These are phyloP conservation scores for Megacollybia marginata DNA, from an alignment of 768 basidiomycete genomes.

Conservation along the genomic window DNA sequence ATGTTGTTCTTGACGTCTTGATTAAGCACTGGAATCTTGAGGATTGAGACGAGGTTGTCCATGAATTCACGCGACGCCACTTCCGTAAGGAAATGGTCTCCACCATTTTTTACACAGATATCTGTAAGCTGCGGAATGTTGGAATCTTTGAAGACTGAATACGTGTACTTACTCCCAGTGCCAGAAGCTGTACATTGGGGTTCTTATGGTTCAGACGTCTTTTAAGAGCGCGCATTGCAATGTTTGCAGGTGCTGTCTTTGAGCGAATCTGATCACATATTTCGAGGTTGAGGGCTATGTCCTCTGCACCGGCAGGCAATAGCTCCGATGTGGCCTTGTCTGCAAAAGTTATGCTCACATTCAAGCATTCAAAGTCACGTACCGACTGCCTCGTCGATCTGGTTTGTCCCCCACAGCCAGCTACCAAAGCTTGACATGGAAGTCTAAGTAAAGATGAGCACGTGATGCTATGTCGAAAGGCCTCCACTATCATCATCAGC, in stretches of 20 bases:
- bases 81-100: constrained; percentile 82
- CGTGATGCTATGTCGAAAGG: too few species aligned
- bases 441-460: too few species aligned
- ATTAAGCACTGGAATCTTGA: constrained; percentile 72
- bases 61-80: constrained; percentile 87
- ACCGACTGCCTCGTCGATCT: constrained; percentile 82
- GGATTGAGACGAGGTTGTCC: constrained; percentile 85
- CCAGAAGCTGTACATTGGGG: constrained; percentile 86
- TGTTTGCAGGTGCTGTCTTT: constrained; percentile 77
- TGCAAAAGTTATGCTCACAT: constrained; percentile 21
- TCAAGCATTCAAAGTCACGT: constrained; percentile 17
- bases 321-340: constrained; percentile 95
- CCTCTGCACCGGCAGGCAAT: constrained; percentile 74
- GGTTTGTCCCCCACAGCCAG: constrained; percentile 77
- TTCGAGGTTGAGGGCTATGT: constrained; percentile 90
- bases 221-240: constrained; percentile 85
- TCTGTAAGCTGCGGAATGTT: constrained; percentile 64
- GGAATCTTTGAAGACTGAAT: constrained; percentile 3
- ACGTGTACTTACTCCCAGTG: constrained; percentile 61
- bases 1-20: constrained; percentile 78
- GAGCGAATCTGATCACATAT: constrained; percentile 96
- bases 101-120: constrained; percentile 93
- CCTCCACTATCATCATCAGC: constrained; percentile 67
- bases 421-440: constrained; percentile 54
- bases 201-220: constrained; percentile 88